A percentile compares a stretch with the other conserved stretches of the same genome.
phyloP scores from a whole-genome alignment of 139 green algal genomes.

The Coccomyxa sp. region DNA sequence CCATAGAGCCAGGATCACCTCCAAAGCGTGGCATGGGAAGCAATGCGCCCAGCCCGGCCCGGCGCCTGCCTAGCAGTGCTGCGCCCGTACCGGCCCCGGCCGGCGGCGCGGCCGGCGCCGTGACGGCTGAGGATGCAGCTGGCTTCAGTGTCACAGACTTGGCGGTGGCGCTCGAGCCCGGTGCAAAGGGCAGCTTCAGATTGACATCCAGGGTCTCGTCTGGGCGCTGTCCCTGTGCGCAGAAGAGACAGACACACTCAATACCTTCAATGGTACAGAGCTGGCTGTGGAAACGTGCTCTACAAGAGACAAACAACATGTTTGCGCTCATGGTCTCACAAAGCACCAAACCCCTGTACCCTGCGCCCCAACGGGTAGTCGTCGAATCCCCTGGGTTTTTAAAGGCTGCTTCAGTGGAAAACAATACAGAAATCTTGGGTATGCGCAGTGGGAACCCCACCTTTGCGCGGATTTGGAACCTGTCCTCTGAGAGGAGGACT shows the following conservation, averaged over 20 bases:
- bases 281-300: background rate
- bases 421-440: too few relatives aligned
- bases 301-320: background rate
- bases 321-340: background rate
- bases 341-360: too few relatives aligned
- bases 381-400: too few relatives aligned
- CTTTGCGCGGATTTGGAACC: constrained; percentile 36
- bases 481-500: constrained; percentile 25
- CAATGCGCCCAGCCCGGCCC: constrained; percentile 3
- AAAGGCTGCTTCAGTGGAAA: too few relatives aligned
- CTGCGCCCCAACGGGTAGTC: too few relatives aligned
- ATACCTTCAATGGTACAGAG: too few relatives aligned
- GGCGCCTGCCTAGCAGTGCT: background rate
- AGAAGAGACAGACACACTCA: too few relatives aligned
- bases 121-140: background rate
- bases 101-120: background rate
- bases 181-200: constrained; percentile 44
- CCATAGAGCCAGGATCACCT: background rate
- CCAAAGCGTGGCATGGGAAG: constrained; percentile 10
- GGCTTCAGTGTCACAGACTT: too few relatives aligned
- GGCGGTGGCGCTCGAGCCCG: background rate
- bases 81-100: background rate
- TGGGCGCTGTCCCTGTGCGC: constrained; percentile 21
- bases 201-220: constrained; percentile 70
- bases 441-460: background rate